phyloP scores from a whole-genome alignment of 2,329 filamentous ascomycete species.

The Colletotrichum spaethianum region DNA sequence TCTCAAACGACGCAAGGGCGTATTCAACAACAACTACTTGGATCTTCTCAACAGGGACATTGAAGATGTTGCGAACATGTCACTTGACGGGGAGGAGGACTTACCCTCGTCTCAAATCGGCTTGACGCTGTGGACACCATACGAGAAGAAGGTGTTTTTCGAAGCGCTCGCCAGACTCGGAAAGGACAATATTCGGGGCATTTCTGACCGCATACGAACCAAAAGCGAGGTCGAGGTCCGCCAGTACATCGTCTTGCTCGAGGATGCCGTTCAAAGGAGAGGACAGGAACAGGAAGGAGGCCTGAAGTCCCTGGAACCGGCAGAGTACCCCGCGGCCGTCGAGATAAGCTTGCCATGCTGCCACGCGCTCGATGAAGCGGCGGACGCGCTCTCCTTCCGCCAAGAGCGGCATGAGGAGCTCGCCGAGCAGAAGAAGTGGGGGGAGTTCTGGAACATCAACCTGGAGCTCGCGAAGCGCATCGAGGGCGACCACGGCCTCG shows the following conservation, averaged over 20 bases:
- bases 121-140: conserved; percentile 75
- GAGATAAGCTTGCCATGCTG: conserved; percentile 80
- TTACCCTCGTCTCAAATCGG: conserved; percentile 74
- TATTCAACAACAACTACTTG: conserved; percentile 63
- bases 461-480: conserved; percentile 49
- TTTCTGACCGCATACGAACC: conserved; percentile 74
- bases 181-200: conserved; percentile 70
- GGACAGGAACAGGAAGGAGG: conserved; percentile 49
- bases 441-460: conserved; percentile 76
- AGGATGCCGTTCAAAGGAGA: conserved; percentile 61
- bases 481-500: conserved; percentile 37
- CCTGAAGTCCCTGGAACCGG: conserved; percentile 56
- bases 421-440: conserved; percentile 73
- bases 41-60: conserved; percentile 71
- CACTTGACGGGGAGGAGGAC: conserved; percentile 49
- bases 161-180: conserved; percentile 75
- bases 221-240: conserved; percentile 84
- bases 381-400: conserved; percentile 74
- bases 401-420: conserved; percentile 75
- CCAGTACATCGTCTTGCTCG: conserved; percentile 77
- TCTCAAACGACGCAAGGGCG: conserved; percentile 61
- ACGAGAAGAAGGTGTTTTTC: conserved; percentile 82
- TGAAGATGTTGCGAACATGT: conserved; percentile 62
- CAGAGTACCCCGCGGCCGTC: conserved; percentile 78
- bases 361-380: conserved; percentile 75